These are phyloP conservation scores for Evernia prunastri DNA, from an alignment of 495 filamentous ascomycete genomes.

Conservation along the genomic window DNA sequence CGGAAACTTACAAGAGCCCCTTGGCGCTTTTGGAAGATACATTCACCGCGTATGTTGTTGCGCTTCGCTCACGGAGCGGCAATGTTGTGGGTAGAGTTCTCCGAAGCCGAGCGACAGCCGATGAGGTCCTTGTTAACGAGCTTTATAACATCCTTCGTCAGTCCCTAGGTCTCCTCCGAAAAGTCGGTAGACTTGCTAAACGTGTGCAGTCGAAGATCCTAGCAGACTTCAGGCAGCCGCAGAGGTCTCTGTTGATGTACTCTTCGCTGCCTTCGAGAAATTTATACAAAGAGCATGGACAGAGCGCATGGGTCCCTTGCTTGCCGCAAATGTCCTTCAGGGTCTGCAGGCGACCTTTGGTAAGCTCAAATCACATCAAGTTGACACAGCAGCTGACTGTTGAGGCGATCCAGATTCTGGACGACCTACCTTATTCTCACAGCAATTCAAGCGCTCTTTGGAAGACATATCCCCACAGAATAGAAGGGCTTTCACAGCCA, in stretches of 20 bases:
- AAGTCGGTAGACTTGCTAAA: background rate
- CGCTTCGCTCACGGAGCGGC: slow-evolving; percentile 73
- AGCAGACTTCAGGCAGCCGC: slow-evolving; percentile 64
- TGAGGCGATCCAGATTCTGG: slow-evolving; percentile 21
- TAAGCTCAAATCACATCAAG: slow-evolving; percentile 29
- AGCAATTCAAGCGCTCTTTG: slow-evolving; percentile 71
- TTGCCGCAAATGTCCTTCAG: slow-evolving; percentile 57
- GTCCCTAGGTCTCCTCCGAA: background rate
- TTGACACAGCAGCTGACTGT: background rate
- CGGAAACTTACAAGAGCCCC: slow-evolving; percentile 32
- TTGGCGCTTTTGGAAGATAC: slow-evolving; percentile 67
- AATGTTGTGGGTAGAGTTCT: slow-evolving; percentile 74
- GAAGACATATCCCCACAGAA: slow-evolving; percentile 86
- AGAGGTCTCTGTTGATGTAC: slow-evolving; percentile 75
- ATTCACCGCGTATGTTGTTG: slow-evolving; percentile 74
- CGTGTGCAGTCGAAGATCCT: slow-evolving; percentile 58
- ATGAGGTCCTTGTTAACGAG: slow-evolving; percentile 77
- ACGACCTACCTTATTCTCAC: slow-evolving; percentile 60
- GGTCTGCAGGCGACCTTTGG: slow-evolving; percentile 61
- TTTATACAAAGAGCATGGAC: slow-evolving; percentile 86
- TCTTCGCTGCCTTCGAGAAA: slow-evolving; percentile 91
- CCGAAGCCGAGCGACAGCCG: slow-evolving; percentile 60
- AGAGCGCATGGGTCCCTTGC: slow-evolving; percentile 77
- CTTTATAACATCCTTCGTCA: slow-evolving; percentile 70
- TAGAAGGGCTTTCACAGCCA: slow-evolving; percentile 73